A percentile compares a stretch with the other conserved stretches of the same genome.
phyloP scores from a whole-genome alignment of 305 asterid species.

The Fraxinus sp. region DNA sequence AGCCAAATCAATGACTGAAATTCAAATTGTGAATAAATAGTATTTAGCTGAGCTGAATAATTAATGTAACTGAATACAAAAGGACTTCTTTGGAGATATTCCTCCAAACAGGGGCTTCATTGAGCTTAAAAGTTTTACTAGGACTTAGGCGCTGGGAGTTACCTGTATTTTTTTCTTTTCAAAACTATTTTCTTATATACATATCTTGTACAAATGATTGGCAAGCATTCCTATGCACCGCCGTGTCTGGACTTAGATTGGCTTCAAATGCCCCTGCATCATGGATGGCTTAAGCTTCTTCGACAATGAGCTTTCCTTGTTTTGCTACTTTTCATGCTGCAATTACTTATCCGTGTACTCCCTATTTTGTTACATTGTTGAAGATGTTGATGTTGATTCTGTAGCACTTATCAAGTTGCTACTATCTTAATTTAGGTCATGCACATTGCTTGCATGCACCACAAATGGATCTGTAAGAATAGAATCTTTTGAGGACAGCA shows the following conservation, averaged over 20 bases:
- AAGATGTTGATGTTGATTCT: neutral
- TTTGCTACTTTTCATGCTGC: constrained; percentile 8
- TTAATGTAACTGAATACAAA: neutral
- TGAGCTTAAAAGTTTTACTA: neutral
- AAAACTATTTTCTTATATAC: neutral
- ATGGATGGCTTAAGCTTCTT: neutral
- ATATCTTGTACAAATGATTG: neutral
- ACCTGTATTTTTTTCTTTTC: neutral
- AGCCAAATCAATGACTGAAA: neutral
- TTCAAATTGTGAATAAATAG: neutral
- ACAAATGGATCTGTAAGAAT: constrained; percentile 56
- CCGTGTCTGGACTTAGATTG: neutral
- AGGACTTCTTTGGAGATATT: neutral
- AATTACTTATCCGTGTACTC: neutral
- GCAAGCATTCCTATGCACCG: neutral
- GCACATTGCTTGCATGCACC: constrained; percentile 66
- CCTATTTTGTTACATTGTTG: neutral
- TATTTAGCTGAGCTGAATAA: neutral
- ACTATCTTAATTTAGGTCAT: constrained; percentile 47
- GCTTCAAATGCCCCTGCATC: neutral
- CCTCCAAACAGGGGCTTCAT: neutral
- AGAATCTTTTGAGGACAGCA: constrained; percentile 45
- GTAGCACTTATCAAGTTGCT: constrained; percentile 10
- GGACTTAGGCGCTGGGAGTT: neutral
- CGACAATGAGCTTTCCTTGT: neutral